Percentiles rank a stretch among this genome's conserved stretches.
phyloP scores from a whole-genome alignment of 2,329 filamentous ascomycete species.

The Penicillium italicum region DNA sequence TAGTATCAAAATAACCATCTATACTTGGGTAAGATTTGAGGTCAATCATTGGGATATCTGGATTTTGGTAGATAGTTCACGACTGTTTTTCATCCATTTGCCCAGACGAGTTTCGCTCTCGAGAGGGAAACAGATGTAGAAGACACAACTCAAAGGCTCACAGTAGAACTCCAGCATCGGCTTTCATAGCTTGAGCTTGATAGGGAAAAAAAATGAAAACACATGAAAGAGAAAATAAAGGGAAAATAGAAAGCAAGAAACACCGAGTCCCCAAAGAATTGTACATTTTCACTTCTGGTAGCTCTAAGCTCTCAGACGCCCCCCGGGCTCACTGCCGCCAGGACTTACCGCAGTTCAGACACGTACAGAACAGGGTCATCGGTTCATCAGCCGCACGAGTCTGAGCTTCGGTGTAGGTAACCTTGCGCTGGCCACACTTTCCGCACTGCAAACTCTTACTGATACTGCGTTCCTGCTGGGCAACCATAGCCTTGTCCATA shows the following conservation, averaged over 20 bases:
- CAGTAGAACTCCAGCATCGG: slow-evolving; percentile 11
- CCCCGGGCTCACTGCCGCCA: slow-evolving; percentile 39
- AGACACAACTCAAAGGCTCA: background rate
- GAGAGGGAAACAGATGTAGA: background rate
- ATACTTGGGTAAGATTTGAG: background rate
- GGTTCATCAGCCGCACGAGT: slow-evolving; percentile 94
- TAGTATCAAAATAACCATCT: background rate
- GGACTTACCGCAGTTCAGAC: slow-evolving; percentile 48
- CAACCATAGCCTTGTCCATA: slow-evolving; percentile 95
- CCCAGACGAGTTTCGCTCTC: background rate
- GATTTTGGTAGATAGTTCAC: slow-evolving; percentile 1
- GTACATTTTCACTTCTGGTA: slow-evolving; percentile 9
- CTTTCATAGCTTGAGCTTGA: background rate
- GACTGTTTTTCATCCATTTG: background rate
- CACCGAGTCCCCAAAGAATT: slow-evolving; percentile 15
- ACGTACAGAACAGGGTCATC: slow-evolving; percentile 50
- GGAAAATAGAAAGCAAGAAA: slow-evolving; percentile 1
- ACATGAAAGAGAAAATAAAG: background rate
- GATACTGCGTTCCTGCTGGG: slow-evolving; percentile 86
- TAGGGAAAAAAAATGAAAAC: background rate
- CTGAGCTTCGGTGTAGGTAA: slow-evolving; percentile 94
- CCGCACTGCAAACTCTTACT: slow-evolving; percentile 83
- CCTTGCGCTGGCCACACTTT: slow-evolving; percentile 89
- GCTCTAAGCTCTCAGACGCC: background rate
- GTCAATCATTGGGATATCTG: slow-evolving; percentile 1